Evolutionary conservation across 305 asterid species (phyloP), one percentile per base, ranked within the genome.

Genomic region (Fraxinus greggii): DNA sequence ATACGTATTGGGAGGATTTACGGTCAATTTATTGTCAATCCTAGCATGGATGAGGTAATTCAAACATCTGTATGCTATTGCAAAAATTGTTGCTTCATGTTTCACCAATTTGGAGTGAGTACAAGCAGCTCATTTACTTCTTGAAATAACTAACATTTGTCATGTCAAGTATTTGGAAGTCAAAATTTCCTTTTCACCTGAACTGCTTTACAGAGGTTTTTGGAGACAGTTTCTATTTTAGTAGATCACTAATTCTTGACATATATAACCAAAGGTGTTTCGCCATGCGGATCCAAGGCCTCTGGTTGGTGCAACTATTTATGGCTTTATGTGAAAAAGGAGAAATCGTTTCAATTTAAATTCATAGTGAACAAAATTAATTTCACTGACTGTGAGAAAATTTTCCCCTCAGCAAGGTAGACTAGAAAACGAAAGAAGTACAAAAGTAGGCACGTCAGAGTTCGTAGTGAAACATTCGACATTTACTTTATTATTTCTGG

Each of bases 1-100:
- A 91, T 97, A 84, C 97, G 99, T 35, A 79, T 97, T 42, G 98
- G 98, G 86, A 93, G 98, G 86, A 89, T 97, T 83, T 81, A 84
- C 82, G 98, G 97, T 80, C 95, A 91, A 83, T 83, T 93, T 85
- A 78, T 93, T 81, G 92, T 94, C 80, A 97, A 97, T 87, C 99
- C 99, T 77, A 97, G 92, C 86, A 92, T 92, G 97, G 97, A 92
- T 72, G 99, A 97, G 98, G 99, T 96, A 84, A 78, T 69, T 54
- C 69, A 48, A 19, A 33, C 85, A 40, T 36, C 74, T 77, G 56
- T 51, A 51, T 82, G 24, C 23, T 79, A 73, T 23, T 74, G 28
- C 38, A 2, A 69, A 33, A 78, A 70, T 35, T 75, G 28, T 35
- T 76, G 32, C 12, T 9, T 56, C 54, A 24, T 31, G 51, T 74